These are phyloP conservation scores for Cryphonectria radicalis DNA, from an alignment of 2,329 filamentous ascomycete genomes.

Conservation along the genomic window DNA sequence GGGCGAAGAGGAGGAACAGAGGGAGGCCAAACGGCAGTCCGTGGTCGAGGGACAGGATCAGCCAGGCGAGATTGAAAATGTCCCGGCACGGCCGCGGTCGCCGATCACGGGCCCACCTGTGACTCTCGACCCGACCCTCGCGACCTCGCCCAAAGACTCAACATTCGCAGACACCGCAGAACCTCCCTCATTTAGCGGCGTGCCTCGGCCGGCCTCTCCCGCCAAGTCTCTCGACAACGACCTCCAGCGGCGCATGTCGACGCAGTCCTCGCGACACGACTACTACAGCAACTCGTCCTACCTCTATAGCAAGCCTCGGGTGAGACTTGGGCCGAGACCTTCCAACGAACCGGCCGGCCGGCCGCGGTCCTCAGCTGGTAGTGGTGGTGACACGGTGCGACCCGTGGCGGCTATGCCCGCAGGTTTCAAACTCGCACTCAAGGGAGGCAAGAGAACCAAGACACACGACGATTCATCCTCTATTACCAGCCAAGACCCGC, in stretches of 20 bases:
- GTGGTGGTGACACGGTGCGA: slow-evolving; percentile 59
- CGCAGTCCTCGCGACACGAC: slow-evolving; percentile 57
- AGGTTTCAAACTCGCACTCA: slow-evolving; percentile 73
- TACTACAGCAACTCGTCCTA: slow-evolving; percentile 55
- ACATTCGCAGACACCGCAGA: slow-evolving; percentile 55
- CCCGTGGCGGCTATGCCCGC: slow-evolving; percentile 80
- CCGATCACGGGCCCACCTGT: slow-evolving; percentile 46
- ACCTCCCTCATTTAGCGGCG: slow-evolving; percentile 57
- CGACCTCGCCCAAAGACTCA: slow-evolving; percentile 53
- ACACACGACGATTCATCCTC: slow-evolving; percentile 42
- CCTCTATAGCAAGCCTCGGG: slow-evolving; percentile 70
- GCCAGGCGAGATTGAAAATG: slow-evolving; percentile 33
- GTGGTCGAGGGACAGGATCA: slow-evolving; percentile 52
- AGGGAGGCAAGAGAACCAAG: slow-evolving; percentile 58
- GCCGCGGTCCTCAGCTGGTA: slow-evolving; percentile 58
- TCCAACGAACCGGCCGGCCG: slow-evolving; percentile 68
- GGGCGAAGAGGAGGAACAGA: slow-evolving; percentile 72
- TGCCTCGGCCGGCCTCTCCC: slow-evolving; percentile 49
- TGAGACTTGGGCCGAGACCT: slow-evolving; percentile 86
- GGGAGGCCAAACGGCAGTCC: slow-evolving; percentile 63
- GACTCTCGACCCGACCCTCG: slow-evolving; percentile 56
- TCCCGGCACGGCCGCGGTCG: slow-evolving; percentile 37
- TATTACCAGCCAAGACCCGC: slow-evolving; percentile 39
- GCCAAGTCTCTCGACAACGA: slow-evolving; percentile 48
- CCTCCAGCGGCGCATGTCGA: slow-evolving; percentile 49